Base-by-base conservation (phyloP, 2,329 filamentous ascomycete genomes). In the Penicillium freii region DNA sequence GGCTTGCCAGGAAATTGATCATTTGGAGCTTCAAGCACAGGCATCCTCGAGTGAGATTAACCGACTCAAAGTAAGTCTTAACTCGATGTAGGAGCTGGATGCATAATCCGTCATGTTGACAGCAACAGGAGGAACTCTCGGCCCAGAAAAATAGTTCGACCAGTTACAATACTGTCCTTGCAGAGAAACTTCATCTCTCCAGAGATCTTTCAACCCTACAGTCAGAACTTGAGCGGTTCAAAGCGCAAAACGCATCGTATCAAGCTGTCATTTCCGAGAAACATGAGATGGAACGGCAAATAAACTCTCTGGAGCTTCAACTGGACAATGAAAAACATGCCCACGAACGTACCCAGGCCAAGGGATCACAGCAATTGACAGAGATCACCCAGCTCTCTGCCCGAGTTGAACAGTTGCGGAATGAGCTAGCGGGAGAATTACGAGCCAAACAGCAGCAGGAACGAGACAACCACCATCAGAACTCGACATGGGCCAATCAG, bases 321-420 rank as follows among this genome's bases (percentile, higher is more conserved):
- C 81, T 96, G 2, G 90, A 92, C 62, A 90, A 89, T 63, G 90
- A 94, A 71, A 93, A 86, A 72, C 84, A 86, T n/a, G 82, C 86
- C 3, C 79, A 83, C 9, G 84, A 87, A 63, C 84, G 87, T 51
- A 82, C 82, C 75, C 64, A 78, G 76, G 53, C 62, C 17, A 70
- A 69, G 58, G 63, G 63, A 43, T 56, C 72, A 64, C 68, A 78
- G 62, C 69, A 65, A 60, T 67, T 51, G 70, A 73, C 77, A 42
- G 74, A 80, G 46, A 73, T 75, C 33, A 71, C 75, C 19, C 70
- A 71, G 21, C 66, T 78, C 2, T 71, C 75, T 48, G 66, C 71
- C 6, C 74, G 79, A 54, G 63, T 81, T 2, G 78, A 83, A 43
- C 74, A 77, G 53, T 68, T 84, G 17, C 77, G 77, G 60, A 76